phyloP scores from a whole-genome alignment of 2,329 filamentous ascomycete genomes.

The Xenoacremonium recifei region DNA sequence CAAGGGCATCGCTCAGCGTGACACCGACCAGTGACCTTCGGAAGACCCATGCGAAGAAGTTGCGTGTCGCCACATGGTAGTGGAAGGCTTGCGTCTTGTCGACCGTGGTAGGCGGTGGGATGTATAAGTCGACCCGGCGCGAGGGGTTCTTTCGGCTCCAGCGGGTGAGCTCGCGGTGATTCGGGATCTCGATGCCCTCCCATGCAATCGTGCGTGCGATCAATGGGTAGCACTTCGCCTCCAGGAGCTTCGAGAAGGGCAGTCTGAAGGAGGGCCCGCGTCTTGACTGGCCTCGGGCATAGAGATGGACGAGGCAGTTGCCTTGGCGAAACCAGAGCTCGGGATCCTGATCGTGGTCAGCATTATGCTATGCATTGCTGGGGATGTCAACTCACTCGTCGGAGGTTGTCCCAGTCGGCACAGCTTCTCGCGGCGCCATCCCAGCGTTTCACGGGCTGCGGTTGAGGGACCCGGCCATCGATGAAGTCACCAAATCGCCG shows the following conservation, averaged over 20 bases:
- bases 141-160: conserved; percentile 31
- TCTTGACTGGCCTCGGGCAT: conserved; percentile 62
- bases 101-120: conserved; percentile 60
- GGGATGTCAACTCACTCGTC: conserved; percentile 38
- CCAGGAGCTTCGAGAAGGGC: conserved; percentile 55
- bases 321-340: conserved; percentile 69
- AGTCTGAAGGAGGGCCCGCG: conserved; percentile 68
- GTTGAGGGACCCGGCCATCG: conserved; percentile 21
- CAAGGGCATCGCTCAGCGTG: conserved; percentile 62
- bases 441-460: conserved; percentile 43
- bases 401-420: conserved; percentile 45
- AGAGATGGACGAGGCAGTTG: conserved; percentile 69
- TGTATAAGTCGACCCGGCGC: conserved; percentile 58
- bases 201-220: conserved; percentile 50
- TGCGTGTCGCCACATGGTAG: conserved; percentile 69
- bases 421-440: conserved; percentile 47
- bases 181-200: conserved; percentile 24
- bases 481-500: conserved; percentile 27
- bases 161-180: conserved; percentile 28
- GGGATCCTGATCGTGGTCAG: conserved; percentile 52
- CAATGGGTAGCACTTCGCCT: conserved; percentile 58
- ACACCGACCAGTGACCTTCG: conserved; percentile 65
- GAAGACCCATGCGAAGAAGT: conserved; percentile 72
- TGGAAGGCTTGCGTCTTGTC: conserved; percentile 54
- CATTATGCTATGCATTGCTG: not conserved